Evolutionary conservation across 345 rosid species (phyloP).

Genomic region (Corymbia maculata): DNA sequence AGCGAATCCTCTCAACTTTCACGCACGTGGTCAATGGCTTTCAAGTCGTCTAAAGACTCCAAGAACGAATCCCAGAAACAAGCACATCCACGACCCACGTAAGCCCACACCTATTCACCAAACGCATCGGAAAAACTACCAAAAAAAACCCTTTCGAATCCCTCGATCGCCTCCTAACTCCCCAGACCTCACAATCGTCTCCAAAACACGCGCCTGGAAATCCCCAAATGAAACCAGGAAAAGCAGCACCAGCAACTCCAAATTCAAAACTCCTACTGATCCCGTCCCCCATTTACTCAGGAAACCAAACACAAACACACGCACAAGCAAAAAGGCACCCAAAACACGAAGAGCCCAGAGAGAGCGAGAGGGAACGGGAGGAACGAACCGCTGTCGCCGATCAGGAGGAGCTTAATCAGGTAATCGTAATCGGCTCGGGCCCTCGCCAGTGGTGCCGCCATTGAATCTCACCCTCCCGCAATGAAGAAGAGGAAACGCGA

Average conservation of each 20-base stretch:
- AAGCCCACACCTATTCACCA: neutral
- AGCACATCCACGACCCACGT: accelerated
- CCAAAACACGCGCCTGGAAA: neutral
- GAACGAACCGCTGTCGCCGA: constrained; percentile 9
- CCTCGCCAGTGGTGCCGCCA: constrained; percentile 10
- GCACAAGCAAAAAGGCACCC: neutral
- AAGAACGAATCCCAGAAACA: accelerated
- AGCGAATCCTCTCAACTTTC: neutral
- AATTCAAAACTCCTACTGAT: neutral
- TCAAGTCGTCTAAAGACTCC: neutral
- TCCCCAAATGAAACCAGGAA: neutral
- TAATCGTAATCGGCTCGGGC: constrained; percentile 9
- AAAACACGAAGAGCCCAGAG: neutral
- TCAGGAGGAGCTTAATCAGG: constrained; percentile 10
- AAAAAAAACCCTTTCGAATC: neutral
- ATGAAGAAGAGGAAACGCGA: neutral
- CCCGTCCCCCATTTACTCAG: neutral
- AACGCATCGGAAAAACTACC: neutral
- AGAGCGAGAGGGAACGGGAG: neutral
- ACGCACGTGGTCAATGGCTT: neutral
- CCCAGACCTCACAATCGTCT: neutral
- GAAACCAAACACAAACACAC: neutral
- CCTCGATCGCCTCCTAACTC: neutral
- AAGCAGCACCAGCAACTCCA: neutral
- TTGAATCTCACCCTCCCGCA: neutral